Base-by-base conservation (phyloP, 2,329 filamentous ascomycete species). In the Neopestalotiopsis sp. region DNA sequence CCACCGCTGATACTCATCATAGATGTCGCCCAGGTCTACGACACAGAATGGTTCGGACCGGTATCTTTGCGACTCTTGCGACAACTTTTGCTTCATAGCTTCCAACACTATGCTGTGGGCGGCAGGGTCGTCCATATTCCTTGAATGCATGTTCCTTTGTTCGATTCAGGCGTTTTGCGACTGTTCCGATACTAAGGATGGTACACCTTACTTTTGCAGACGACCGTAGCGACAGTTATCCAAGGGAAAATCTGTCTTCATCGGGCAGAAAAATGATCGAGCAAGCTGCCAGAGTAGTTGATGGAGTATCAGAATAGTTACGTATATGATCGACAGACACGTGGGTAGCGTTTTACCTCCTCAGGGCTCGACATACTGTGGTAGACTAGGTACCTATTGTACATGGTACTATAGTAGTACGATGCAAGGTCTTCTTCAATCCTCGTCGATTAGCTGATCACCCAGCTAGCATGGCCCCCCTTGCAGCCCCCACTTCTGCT, bases 1-100 rank as follows among this genome's bases (percentile, higher is more conserved):
- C 56, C 56, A 58, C 56, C 56, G 56, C 56, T 58, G 56, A 58
- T 58, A 58, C 56, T 58, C 56, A 58, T 58, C 12, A 58, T 58
- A 58, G 56, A 58, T 30, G 56, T 58, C 56, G 56, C 56, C 56
- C 1, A 58, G 56, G 56, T 58, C 56, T 30, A 58, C 6, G 56
- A 58, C 56, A 24, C 56, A 58, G 56, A 58, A 58, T 58, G 56
- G 56, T 10, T 58, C 56, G 56, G 56, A 58, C 56, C 56, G 56
- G 56, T 58, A 58, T n/a, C n/a, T n/a, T 58, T 58, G 56, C 20
- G 56, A 58, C 56, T 58, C 20, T 30, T 58, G 56, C 56, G 28
- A 58, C 12, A 58, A 10, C 56, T 58, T 58, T 58, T 58, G 14
- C 56, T 58, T 58, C 56, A 58, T 58, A n/a, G 56, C 56, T 12